Conservation (phyloP, 2,329 filamentous ascomycete genomes). For the Thelonectria blattea region DNA sequence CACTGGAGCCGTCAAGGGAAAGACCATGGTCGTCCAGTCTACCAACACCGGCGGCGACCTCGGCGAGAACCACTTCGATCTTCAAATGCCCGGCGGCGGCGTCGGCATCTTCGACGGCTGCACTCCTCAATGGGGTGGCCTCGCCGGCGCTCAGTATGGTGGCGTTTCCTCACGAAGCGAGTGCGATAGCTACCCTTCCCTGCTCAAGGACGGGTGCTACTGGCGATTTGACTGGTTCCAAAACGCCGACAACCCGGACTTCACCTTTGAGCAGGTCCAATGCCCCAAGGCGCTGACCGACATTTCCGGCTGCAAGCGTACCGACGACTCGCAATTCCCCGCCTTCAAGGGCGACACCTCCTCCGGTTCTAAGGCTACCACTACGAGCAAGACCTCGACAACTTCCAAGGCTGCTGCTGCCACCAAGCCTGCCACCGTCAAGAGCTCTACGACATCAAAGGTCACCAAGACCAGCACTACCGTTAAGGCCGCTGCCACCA, state of each 20-base stretch:
- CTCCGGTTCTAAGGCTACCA: background rate
- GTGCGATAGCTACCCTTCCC: conserved; percentile 59
- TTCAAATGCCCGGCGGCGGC: conserved; percentile 62
- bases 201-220: conserved; percentile 62
- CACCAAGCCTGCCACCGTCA: background rate
- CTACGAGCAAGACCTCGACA: background rate
- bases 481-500: background rate
- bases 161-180: conserved; percentile 57
- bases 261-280: conserved; percentile 61
- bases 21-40: conserved; percentile 68
- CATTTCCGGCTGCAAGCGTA: conserved; percentile 46
- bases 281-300: conserved; percentile 57
- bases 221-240: conserved; percentile 71
- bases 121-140: conserved; percentile 51
- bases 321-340: conserved; percentile 41
- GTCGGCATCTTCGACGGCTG: conserved; percentile 61
- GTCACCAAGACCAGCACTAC: background rate
- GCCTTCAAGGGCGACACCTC: conserved; percentile 27
- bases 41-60: conserved; percentile 68
- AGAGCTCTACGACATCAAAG: background rate
- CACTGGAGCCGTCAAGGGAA: conserved; percentile 58
- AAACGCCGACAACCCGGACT: conserved; percentile 62
- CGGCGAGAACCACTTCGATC: conserved; percentile 63
- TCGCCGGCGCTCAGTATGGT: conserved; percentile 63
- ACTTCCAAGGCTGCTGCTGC: background rate